Conservation (phyloP, 2,329 filamentous ascomycete genomes). For the Leptosphaerulina australis region DNA sequence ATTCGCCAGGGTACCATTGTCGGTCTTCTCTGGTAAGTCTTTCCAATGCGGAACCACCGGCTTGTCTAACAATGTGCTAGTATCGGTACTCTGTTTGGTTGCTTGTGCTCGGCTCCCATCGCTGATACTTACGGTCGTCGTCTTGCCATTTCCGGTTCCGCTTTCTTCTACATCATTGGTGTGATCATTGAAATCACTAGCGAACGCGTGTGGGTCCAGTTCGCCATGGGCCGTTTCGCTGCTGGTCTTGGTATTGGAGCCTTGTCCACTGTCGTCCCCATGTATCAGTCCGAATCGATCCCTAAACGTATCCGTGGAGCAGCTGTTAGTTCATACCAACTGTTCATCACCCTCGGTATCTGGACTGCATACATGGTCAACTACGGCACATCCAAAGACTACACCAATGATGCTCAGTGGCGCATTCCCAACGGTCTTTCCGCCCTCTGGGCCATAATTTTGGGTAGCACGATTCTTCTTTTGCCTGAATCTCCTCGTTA, state of each 20-base stretch:
- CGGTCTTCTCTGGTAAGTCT: slow-evolving; percentile 42
- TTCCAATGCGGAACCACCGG: not conserved
- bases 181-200: slow-evolving; percentile 71
- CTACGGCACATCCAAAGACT: slow-evolving; percentile 62
- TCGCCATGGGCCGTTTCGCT: slow-evolving; percentile 66
- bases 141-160: slow-evolving; percentile 65
- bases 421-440: slow-evolving; percentile 67
- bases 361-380: slow-evolving; percentile 61
- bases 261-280: slow-evolving; percentile 61
- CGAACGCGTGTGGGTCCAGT: slow-evolving; percentile 63
- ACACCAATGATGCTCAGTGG: slow-evolving; percentile 62
- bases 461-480: slow-evolving; percentile 60
- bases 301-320: slow-evolving; percentile 69
- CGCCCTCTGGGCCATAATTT: slow-evolving; percentile 61
- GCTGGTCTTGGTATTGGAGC: slow-evolving; percentile 70
- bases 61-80: slow-evolving; percentile 21
- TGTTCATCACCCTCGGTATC: slow-evolving; percentile 73
- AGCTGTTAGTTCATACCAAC: slow-evolving; percentile 68
- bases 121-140: slow-evolving; percentile 67
- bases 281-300: slow-evolving; percentile 72
- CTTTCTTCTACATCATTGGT: slow-evolving; percentile 68
- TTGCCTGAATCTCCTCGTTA: slow-evolving; percentile 64
- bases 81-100: slow-evolving; percentile 75
- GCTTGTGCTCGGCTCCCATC: slow-evolving; percentile 63
- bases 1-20: slow-evolving; percentile 46